Base-by-base conservation (phyloP, 305 asterid genomes). In the Fraxinus albicans region DNA sequence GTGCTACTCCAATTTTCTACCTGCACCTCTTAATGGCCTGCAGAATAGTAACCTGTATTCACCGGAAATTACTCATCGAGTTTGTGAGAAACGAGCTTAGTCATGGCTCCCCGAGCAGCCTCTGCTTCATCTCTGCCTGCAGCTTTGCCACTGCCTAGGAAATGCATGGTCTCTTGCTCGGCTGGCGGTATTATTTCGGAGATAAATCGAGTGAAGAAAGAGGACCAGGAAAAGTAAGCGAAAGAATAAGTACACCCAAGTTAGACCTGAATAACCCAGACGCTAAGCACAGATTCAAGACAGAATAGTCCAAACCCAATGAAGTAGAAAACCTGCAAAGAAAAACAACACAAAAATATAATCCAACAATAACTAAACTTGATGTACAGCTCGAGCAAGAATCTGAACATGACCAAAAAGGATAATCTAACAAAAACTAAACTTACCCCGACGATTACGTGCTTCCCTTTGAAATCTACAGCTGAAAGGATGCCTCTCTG, bases 401-500 rank as follows among this genome's bases (percentile, higher is more conserved):
- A 58, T 58, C 69, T 19, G 29, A 58, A 19, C 25, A 8, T 21
- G 12, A 58, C 33, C 35, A 65, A 65, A 63, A 65, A 25, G 73
- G 12, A 21, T 8, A 70, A 73, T 44, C 74, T 15, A 5, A 69
- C 15, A 42, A 29, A 12, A 76, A 65, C 70, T 27, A 70, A 83
- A 85, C 92, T 90, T 89, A 96, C 98, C 98, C 99, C 97, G 77
- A 96, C 97, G 74, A 96, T 82, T 29, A 85, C 88, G 25, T 94
- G 91, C 35, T 88, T 38, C 88, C 98, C 89, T 10, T 93, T 78
- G 86, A 96, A 97, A 88, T 96, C 98, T 76, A 96, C 89, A 25
- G 98, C 98, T 73, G 99, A 97, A 79, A 96, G 90, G 88, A 94
- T 94, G 86, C 99, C 98, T 85, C 98, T 3, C 55, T 96, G 97